phyloP scores from a whole-genome alignment of 306 rosid species.

The Lathyrus tuberosus region DNA sequence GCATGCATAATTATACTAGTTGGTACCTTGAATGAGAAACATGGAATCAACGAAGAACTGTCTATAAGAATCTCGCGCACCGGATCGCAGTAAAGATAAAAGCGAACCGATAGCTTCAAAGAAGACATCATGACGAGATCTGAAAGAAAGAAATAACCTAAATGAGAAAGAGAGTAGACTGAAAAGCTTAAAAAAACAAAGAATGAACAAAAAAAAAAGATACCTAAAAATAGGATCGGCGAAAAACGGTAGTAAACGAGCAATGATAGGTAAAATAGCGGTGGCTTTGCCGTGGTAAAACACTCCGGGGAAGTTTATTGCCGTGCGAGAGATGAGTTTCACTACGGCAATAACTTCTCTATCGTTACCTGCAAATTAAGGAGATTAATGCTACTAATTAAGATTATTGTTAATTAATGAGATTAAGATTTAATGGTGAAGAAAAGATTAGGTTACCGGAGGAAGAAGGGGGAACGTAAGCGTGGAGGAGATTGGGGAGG shows the following conservation, averaged over 20 bases:
- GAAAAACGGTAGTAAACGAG: conserved; percentile 79
- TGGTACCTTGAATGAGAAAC: conserved; percentile 70
- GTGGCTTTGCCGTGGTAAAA: conserved; percentile 69
- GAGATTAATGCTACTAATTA: neutral
- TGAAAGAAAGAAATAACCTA: conserved; percentile 41
- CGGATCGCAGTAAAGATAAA: conserved; percentile 76
- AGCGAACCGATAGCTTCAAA: conserved; percentile 75
- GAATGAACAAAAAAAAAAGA: neutral
- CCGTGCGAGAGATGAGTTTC: conserved; percentile 70
- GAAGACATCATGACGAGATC: conserved; percentile 72
- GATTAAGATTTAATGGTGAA: neutral
- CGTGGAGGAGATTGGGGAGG: conserved; percentile 76
- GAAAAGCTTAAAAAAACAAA: neutral
- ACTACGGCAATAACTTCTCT: conserved; percentile 73
- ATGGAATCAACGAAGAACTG: conserved; percentile 73
- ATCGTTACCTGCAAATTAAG: conserved; percentile 41
- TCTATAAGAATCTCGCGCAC: conserved; percentile 67
- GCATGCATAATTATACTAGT: neutral
- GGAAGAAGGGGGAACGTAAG: conserved; percentile 70
- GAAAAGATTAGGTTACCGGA: conserved; percentile 42
- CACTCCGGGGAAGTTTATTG: conserved; percentile 76
- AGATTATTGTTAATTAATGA: neutral
- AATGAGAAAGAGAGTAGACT: neutral
- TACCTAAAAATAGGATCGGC: conserved; percentile 67
- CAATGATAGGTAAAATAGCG: conserved; percentile 63